phyloP scores from a whole-genome alignment of 2,329 filamentous ascomycete genomes.

The Botrytis medusae region DNA sequence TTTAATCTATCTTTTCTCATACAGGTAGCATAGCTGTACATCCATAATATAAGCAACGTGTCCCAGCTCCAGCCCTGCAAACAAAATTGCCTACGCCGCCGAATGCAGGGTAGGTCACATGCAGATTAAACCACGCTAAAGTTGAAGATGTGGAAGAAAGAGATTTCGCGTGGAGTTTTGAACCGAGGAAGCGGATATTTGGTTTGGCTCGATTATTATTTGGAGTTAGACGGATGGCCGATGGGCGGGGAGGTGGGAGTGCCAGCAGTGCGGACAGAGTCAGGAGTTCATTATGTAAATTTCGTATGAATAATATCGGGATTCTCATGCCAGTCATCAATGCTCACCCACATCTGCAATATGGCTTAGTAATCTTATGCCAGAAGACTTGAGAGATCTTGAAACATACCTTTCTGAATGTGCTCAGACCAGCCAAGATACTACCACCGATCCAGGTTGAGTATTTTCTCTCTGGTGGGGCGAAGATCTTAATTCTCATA shows the following conservation, averaged over 20 bases:
- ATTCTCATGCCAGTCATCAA: slow-evolving; percentile 99
- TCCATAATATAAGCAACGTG: slow-evolving; percentile 11
- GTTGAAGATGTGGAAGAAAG: slow-evolving; percentile 14
- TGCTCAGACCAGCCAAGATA: slow-evolving; percentile 93
- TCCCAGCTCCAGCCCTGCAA: slow-evolving; percentile 4
- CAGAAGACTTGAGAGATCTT: slow-evolving; percentile 1
- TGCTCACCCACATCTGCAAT: slow-evolving; percentile 95
- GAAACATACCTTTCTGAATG: slow-evolving; percentile 84
- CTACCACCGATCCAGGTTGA: slow-evolving; percentile 99
- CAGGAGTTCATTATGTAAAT: slow-evolving; percentile 62
- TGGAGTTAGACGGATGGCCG: not conserved
- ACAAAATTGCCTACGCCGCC: slow-evolving; percentile 8
- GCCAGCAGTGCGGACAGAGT: not conserved
- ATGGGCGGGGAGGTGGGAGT: not conserved
- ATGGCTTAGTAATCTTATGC: slow-evolving; percentile 25
- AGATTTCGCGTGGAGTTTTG: not conserved
- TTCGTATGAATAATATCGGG: slow-evolving; percentile 98
- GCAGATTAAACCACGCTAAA: slow-evolving; percentile 21
- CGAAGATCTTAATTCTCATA: slow-evolving; percentile 99
- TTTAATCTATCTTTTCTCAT: slow-evolving; percentile 18
- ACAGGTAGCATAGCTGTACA: slow-evolving; percentile 17
- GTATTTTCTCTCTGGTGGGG: slow-evolving; percentile 95
- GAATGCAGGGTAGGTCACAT: slow-evolving; percentile 12
- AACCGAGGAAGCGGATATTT: not conserved
- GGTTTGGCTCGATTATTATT: slow-evolving; percentile 8